A percentile compares a stretch with the other conserved stretches of the same genome.
Conservation (phyloP, 768 basidiomycete genomes). For the Leucocoprinus birnbaumii region DNA sequence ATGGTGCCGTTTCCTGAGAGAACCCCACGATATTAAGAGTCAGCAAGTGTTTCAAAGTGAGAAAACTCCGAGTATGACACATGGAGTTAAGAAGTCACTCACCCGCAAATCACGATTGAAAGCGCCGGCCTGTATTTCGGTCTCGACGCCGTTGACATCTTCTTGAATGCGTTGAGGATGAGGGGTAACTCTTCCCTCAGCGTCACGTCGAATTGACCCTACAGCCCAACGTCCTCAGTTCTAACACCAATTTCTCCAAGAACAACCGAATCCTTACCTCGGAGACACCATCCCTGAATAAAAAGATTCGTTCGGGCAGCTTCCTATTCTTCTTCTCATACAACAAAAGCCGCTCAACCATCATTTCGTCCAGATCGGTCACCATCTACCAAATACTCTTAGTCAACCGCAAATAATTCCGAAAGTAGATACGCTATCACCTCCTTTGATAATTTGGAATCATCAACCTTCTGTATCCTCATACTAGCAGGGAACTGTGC, state of each 20-base stretch:
- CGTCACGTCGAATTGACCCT: constrained; percentile 76
- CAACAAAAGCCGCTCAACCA: constrained; percentile 61
- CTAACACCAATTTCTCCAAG: background rate
- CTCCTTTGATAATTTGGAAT: constrained; percentile 42
- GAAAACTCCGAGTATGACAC: too few relatives aligned
- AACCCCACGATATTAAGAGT: background rate
- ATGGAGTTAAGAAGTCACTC: constrained; percentile 15
- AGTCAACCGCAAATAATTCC: background rate
- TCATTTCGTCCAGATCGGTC: constrained; percentile 59
- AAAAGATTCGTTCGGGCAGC: constrained; percentile 65
- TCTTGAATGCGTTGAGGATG: constrained; percentile 60
- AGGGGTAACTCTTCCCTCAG: constrained; percentile 58
- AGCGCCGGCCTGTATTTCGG: constrained; percentile 56
- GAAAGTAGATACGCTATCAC: constrained; percentile 18
- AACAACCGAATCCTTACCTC: constrained; percentile 40
- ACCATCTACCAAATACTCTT: constrained; percentile 58
- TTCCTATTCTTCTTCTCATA: constrained; percentile 53
- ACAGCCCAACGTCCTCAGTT: background rate
- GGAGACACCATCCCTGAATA: constrained; percentile 83
- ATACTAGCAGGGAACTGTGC: constrained; percentile 79
- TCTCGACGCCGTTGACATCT: constrained; percentile 36
- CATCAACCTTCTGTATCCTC: constrained; percentile 44
- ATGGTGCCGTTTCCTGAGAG: constrained; percentile 60
- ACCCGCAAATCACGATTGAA: constrained; percentile 77
- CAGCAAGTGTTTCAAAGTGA: background rate